Conservation (phyloP, 2,329 filamentous ascomycete species). For the Colletotrichum simmondsii region DNA sequence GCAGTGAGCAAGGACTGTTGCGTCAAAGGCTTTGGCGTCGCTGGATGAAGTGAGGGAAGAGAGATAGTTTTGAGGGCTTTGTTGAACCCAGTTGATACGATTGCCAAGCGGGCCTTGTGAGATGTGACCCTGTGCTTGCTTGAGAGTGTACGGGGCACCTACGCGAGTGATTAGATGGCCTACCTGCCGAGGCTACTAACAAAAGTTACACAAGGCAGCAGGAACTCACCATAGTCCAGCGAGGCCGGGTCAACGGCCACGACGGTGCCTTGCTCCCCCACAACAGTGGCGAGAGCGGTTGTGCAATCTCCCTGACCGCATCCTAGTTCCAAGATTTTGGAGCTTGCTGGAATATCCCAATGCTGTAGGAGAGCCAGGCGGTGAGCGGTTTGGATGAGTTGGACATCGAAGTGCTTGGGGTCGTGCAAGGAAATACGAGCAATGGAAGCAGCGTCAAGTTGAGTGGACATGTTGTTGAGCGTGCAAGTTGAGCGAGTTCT, state of each 20-base stretch:
- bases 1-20: slow-evolving; percentile 29
- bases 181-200: neutral
- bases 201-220: neutral
- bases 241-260: neutral
- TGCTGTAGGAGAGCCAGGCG: neutral
- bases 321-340: neutral
- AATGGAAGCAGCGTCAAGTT: slow-evolving; percentile 36
- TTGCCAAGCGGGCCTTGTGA: slow-evolving; percentile 25
- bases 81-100: slow-evolving; percentile 7
- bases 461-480: slow-evolving; percentile 33
- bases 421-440: slow-evolving; percentile 34
- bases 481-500: neutral
- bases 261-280: neutral
- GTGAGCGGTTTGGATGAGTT: slow-evolving; percentile 2
- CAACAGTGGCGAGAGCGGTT: neutral
- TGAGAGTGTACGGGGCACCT: slow-evolving; percentile 33
- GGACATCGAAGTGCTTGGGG: neutral
- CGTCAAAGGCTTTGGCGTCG: slow-evolving; percentile 19
- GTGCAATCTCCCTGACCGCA: neutral
- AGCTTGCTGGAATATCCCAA: neutral
- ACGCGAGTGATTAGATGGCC: neutral
- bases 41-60: neutral
- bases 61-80: neutral
- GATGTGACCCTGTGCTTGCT: slow-evolving; percentile 32
- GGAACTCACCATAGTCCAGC: neutral